A percentile compares a stretch with the other conserved stretches of the same genome.
phyloP scores from a whole-genome alignment of 2,329 filamentous ascomycete genomes.

The Conoideocrella luteorostrata region DNA sequence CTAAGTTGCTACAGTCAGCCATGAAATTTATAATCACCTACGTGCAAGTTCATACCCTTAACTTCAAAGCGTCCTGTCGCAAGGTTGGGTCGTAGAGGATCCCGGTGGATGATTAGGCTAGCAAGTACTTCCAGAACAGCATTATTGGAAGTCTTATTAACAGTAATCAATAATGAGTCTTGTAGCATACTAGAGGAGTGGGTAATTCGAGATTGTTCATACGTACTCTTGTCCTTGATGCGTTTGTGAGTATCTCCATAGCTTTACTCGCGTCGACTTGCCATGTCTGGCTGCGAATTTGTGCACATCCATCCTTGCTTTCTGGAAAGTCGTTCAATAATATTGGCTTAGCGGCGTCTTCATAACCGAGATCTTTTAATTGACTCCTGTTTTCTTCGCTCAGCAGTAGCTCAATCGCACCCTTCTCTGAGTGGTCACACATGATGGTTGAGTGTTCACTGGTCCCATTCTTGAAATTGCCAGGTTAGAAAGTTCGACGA shows the following conservation, averaged over 20 bases:
- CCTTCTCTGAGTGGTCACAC: too few relatives aligned
- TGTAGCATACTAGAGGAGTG: too few relatives aligned
- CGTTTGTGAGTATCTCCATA: neutral
- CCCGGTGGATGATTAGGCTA: neutral
- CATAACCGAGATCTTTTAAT: neutral
- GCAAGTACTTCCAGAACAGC: constrained; percentile 6
- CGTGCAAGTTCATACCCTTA: neutral
- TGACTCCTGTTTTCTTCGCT: constrained; percentile 4
- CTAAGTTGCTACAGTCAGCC: neutral
- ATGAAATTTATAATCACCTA: neutral
- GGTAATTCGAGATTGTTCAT: neutral
- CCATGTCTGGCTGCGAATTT: neutral
- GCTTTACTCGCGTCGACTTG: neutral
- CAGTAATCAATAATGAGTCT: neutral
- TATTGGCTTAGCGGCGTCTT: neutral
- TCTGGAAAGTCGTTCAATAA: too few relatives aligned
- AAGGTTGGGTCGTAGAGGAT: neutral
- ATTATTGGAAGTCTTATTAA: constrained; percentile 7
- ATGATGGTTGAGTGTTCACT: too few relatives aligned
- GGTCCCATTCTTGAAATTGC: too few relatives aligned
- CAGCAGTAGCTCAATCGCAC: neutral
- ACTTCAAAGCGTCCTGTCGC: neutral
- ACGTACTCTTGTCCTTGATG: neutral
- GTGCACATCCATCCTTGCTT: too few relatives aligned
- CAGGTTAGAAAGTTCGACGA: too few relatives aligned